Evolutionary conservation across 176 grass and related monocot species (phyloP).

Genomic region (Olyra latifolia): DNA sequence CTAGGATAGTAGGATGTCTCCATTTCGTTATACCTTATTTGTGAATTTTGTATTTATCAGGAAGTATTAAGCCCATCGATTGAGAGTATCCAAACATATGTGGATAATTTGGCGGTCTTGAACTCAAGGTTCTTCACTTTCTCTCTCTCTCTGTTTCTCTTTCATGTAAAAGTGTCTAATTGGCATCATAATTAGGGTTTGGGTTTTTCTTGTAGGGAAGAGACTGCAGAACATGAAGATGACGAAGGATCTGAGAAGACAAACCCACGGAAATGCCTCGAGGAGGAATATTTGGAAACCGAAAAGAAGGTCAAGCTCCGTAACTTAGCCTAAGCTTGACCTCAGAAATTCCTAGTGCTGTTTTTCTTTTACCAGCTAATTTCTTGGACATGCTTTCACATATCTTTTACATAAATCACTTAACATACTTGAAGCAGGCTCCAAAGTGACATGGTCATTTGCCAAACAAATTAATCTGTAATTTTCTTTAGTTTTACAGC

Average conservation of each 20-base stretch:
- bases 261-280: slow-evolving; percentile 62
- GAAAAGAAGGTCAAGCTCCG: slow-evolving; percentile 70
- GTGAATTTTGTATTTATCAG: slow-evolving; percentile 42
- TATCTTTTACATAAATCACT: slow-evolving; percentile 11
- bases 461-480: background rate
- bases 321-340: background rate
- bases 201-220: slow-evolving; percentile 47
- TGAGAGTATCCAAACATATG: slow-evolving; percentile 61
- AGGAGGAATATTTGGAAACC: slow-evolving; percentile 90
- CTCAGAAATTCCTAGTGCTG: background rate
- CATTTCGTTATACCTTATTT: slow-evolving; percentile 14
- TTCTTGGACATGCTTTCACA: background rate
- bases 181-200: background rate
- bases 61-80: slow-evolving; percentile 60
- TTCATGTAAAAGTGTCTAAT: background rate
- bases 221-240: slow-evolving; percentile 36
- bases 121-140: slow-evolving; percentile 52
- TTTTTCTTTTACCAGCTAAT: slow-evolving; percentile 34
- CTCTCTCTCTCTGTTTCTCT: slow-evolving; percentile 1
- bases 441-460: slow-evolving; percentile 20
- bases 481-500: slow-evolving; percentile 11
- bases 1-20: background rate
- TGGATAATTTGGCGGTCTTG: slow-evolving; percentile 69
- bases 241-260: slow-evolving; percentile 51
- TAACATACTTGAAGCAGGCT: background rate